Base-by-base conservation (phyloP, 2,329 filamentous ascomycete species). In the Harringtonia lauricola region DNA sequence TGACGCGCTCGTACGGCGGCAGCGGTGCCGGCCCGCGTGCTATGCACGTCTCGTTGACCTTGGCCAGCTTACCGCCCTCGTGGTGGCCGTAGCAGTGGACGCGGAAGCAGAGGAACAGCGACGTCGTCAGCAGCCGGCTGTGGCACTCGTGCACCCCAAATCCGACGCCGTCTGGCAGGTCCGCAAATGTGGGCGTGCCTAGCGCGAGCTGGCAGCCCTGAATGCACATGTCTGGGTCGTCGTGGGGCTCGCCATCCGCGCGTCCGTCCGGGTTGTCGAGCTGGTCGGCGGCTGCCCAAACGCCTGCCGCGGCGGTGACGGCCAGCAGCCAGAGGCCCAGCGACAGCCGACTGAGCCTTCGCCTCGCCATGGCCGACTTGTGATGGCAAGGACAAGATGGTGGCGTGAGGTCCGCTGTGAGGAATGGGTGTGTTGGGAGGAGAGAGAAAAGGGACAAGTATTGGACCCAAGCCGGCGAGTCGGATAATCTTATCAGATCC, bases 101-200 rank as follows among this genome's bases (percentile, higher is more conserved):
- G 4, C 54, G 48, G 12, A 63, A 36, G 31, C 67, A 70, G 0
- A 68, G 45, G 15, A 62, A 66, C 9, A 65, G 48, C 3, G 51
- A 51, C 36, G 44, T 42, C 26, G 37, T 41, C 39, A 37, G 36
- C 30, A 50, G 19, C 8, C 21, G 30, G 36, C 44, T 50, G 43
- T 24, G 22, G 34, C 49, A 50, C 22, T 47, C 28, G 19, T 29
- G 47, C 14, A 19, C 21, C 14, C 40, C 9, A 14, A 4, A 8
- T 4, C 12, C 35, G 13, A 13, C 22, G 21, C 13, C 17, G 24
- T 5, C 12, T 17, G 31, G 29, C 2, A 46, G 8, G 31, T 52
- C 49, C 15, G 24, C 28, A 26, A 46, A 46, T 0, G 17, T n/a
- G 7, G 45, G 42, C 14, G 17, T n/a, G 7, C 42, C 38, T 2